Percentiles rank a stretch among this genome's conserved stretches.
phyloP scores from a whole-genome alignment of 345 rosid species.

The Boechera divaricarpa region DNA sequence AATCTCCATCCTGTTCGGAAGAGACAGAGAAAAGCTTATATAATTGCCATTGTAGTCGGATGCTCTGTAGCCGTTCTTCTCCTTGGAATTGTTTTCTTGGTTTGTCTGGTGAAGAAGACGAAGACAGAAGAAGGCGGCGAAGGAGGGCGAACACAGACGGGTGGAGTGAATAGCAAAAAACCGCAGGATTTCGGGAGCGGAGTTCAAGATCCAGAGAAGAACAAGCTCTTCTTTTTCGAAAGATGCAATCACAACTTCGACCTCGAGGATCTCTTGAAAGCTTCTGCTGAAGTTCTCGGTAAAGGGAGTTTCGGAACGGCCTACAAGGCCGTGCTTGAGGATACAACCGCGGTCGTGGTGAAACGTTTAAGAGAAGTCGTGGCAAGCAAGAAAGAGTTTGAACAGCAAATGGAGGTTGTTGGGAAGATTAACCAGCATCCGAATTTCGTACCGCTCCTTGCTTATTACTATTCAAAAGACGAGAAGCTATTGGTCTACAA shows the following conservation, averaged over 20 bases:
- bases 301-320: conserved; percentile 86
- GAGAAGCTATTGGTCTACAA: conserved; percentile 75
- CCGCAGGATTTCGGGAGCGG: conserved; percentile 84
- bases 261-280: conserved; percentile 83
- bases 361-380: conserved; percentile 81
- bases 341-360: conserved; percentile 76
- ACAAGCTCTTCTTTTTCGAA: conserved; percentile 77
- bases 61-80: conserved; percentile 53
- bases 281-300: conserved; percentile 92
- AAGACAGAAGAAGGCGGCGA: conserved; percentile 35
- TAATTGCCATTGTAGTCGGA: conserved; percentile 57
- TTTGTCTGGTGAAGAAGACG: conserved; percentile 52
- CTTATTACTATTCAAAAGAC: conserved; percentile 69
- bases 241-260: conserved; percentile 67
- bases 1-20: conserved; percentile 38
- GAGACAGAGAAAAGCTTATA: conserved; percentile 52
- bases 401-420: conserved; percentile 75
- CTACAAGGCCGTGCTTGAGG: conserved; percentile 80
- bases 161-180: conserved; percentile 50
- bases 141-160: conserved; percentile 48
- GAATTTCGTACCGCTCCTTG: conserved; percentile 65
- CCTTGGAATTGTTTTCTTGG: conserved; percentile 42
- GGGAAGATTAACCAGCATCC: conserved; percentile 65
- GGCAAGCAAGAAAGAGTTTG: conserved; percentile 76
- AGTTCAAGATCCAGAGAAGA: conserved; percentile 88